Percentiles rank a stretch among this genome's conserved stretches.
Evolutionary conservation across 768 basidiomycete genomes (phyloP).

Genomic region (Lepiota venenata): DNA sequence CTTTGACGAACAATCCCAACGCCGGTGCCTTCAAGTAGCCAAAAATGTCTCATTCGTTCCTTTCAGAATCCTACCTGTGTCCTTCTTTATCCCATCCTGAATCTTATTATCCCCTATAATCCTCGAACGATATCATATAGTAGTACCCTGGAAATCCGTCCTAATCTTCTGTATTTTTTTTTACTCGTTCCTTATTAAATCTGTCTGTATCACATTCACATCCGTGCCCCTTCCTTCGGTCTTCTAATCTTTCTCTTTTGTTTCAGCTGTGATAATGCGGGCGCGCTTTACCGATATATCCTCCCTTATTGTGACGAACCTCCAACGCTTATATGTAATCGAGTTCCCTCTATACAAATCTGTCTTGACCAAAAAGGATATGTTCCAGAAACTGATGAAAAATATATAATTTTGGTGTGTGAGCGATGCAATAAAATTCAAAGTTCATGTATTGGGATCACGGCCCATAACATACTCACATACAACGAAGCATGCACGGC

Average conservation of each 20-base stretch:
- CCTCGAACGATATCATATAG: background rate
- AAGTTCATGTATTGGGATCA: background rate
- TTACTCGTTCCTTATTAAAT: slow-evolving; percentile 5
- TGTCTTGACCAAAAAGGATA: background rate
- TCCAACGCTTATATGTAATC: slow-evolving; percentile 10
- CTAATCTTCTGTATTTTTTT: slow-evolving; percentile 11
- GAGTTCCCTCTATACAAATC: background rate
- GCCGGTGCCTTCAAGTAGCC: slow-evolving; percentile 5
- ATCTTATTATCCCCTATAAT: slow-evolving; percentile 6
- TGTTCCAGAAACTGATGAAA: background rate
- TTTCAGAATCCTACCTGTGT: slow-evolving; percentile 6
- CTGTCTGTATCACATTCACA: slow-evolving; percentile 3
- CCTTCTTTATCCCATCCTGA: slow-evolving; percentile 1
- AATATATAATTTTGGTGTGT: background rate
- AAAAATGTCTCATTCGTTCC: slow-evolving; percentile 10
- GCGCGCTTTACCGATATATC: slow-evolving; percentile 4
- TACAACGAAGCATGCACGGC: background rate
- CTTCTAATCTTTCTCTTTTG: slow-evolving; percentile 2
- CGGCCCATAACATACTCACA: background rate
- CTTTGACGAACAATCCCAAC: slow-evolving; percentile 7
- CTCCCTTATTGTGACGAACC: slow-evolving; percentile 5
- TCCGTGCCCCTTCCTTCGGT: slow-evolving; percentile 1
- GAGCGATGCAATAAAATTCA: background rate
- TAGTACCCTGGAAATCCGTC: background rate
- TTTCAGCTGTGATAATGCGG: slow-evolving; percentile 12